Conservation (phyloP, 148 eudicot genomes). For the Chenopodium berlandieri region DNA sequence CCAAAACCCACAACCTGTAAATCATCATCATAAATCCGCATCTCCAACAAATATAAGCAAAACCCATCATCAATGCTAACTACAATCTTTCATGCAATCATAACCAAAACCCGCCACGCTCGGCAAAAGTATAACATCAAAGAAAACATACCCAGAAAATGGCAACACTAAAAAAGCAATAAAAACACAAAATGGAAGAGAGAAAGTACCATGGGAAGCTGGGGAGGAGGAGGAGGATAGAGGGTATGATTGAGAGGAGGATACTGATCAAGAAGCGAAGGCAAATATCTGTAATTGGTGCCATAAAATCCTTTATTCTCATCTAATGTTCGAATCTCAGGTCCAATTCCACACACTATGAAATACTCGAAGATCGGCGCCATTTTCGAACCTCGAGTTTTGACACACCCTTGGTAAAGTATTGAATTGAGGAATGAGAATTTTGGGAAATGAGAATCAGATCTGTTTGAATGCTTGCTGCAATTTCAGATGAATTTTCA, state of each 20-base stretch:
- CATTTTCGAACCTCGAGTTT: slow-evolving; percentile 28
- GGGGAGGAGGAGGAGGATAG: slow-evolving; percentile 84
- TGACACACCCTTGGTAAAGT: not conserved
- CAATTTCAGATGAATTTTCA: not conserved
- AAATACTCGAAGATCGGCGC: slow-evolving; percentile 79
- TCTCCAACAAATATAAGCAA: not conserved
- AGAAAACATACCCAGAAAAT: not conserved
- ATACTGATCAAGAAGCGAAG: slow-evolving; percentile 78
- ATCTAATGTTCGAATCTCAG: slow-evolving; percentile 77
- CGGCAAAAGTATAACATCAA: not conserved
- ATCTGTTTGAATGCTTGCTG: not conserved
- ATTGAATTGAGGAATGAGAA: not conserved
- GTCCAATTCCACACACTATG: slow-evolving; percentile 88
- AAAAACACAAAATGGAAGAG: not conserved
- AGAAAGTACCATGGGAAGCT: slow-evolving; percentile 66
- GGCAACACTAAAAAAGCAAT: not conserved
- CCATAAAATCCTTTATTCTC: slow-evolving; percentile 72
- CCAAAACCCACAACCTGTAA: not conserved
- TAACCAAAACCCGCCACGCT: not conserved
- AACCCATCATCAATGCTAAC: not conserved
- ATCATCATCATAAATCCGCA: not conserved
- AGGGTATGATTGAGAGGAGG: slow-evolving; percentile 70
- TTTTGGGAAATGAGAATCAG: not conserved
- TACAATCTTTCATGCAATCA: not conserved
- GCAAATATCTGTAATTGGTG: slow-evolving; percentile 47